Base-by-base conservation (phyloP, 768 basidiomycete species). In the Russula earlei region DNA sequence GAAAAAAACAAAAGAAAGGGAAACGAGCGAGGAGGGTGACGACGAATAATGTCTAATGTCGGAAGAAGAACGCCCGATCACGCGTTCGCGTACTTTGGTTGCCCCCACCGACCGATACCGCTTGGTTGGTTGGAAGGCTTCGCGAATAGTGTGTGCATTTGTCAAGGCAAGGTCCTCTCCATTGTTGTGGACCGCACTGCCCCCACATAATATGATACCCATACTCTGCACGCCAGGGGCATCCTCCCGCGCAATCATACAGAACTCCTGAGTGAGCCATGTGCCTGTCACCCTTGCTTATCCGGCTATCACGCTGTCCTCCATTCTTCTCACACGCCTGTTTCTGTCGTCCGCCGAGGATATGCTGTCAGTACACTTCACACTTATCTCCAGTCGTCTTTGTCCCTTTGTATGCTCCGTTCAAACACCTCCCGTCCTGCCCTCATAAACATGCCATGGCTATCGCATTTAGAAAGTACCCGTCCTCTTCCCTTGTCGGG, bases 1-100 rank as follows among this genome's bases (percentile, higher is more conserved):
- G 12, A 15, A 31, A 17, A n/a, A 4, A 17, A 45, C 14, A 14
- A 15, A 38, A 33, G 11, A 40, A 22, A 17, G 38, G 19, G n/a
- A 49, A 45, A 2, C 12, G 15, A n/a, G n/a, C n/a, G 34, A 17
- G 12, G 5, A 47, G 10, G 8, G 33, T 10, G 20, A 51, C 29
- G 50, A 48, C 27, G 49, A 54, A 40, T n/a, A 58, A 37, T 45
- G n/a, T 10, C 29, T 33, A 33, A 37, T 54, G 40, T 43, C 56
- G 56, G 56, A 27, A 58, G 36, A 58, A 58, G 52, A 44, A 49
- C 47, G 41, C 56, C 36, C 52, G 52, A 58, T 58, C 57, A 58
- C 57, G 42, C 56, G 56, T 44, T 15, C 41, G 34, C 25, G 25
- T 33, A 41, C 31, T 49, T n/a, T 47, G 38, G 49, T 41, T 38